Evolutionary conservation across 1,284 basidiomycete genomes (phyloP), one percentile per base, ranked within the genome.

Genomic region (Boletus albobrunnescens): DNA sequence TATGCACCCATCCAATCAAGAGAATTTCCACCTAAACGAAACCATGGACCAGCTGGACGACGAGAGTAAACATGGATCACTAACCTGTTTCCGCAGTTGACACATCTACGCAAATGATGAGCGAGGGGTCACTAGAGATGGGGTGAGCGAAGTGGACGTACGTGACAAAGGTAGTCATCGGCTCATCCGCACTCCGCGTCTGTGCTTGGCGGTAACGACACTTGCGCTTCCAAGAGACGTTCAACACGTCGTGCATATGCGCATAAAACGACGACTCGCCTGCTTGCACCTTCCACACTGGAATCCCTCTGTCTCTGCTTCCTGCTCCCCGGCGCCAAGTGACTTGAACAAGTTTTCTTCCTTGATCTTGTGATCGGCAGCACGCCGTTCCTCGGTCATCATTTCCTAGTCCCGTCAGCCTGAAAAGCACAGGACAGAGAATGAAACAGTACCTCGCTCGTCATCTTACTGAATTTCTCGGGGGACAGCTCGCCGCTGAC

Each of bases 261-360:
- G 3, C n/a, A 27, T 35, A 2, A 38, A 30, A 11, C 14, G 24
- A 28, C 11, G 22, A 57, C 71, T 42, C 40, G 79, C 82, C 75
- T 91, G 85, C 56, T 91, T 91, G 81, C 95, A 99, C 58, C 91
- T 81, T 16, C 82, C 78, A 63, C 96, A 99, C 67, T 98, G 93
- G 87, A 99, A 99, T 1, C 93, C 93, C 57, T 95, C 93, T 0
- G 96, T 99, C 68, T 99, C 95, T 13, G 95, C 94, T 68, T 91
- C 81, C 48, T 84, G 86, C 55, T 94, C 89, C 13, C 80, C 91
- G 0, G 94, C 95, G 3, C 88, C 91, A 14, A 96, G 82, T 2
- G 94, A 87, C 44, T 94, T 90, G 76, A 94, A 91, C 40, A 99
- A 70, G 63, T 99, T 99, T 50, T 91, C 83, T 57, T 89, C 82